phyloP scores from a whole-genome alignment of 345 rosid genomes.

The Isatis tinctoria region DNA sequence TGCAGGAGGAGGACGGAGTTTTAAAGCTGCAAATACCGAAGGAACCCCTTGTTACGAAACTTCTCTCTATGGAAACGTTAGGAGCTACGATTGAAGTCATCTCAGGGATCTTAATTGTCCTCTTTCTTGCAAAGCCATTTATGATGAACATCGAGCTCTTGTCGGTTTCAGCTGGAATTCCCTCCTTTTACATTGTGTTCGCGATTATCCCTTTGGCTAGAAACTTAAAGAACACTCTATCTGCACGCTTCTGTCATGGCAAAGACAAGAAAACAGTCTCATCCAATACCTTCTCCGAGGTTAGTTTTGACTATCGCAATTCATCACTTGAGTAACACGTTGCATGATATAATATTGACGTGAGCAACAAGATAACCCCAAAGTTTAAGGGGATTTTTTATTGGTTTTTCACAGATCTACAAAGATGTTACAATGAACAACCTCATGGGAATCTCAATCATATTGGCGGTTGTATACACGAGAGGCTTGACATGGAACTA shows the following conservation, averaged over 20 bases:
- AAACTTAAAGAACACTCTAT: not conserved
- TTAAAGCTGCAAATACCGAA: not conserved
- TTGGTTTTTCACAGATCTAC: conserved; percentile 22
- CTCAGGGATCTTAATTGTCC: not conserved
- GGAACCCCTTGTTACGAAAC: not conserved
- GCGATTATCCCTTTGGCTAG: not conserved
- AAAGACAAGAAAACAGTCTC: conserved; percentile 8
- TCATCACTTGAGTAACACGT: not conserved
- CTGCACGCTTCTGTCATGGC: not conserved
- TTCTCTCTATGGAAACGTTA: not conserved
- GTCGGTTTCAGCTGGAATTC: conserved; percentile 5
- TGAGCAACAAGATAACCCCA: not conserved
- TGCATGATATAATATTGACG: not conserved
- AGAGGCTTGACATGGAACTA: conserved; percentile 24
- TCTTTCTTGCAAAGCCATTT: conserved; percentile 23
- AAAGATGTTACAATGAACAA: conserved; percentile 24
- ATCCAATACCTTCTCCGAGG: conserved; percentile 10
- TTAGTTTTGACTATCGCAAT: not conserved
- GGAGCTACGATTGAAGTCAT: not conserved
- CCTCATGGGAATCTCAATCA: conserved; percentile 26
- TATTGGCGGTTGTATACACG: conserved; percentile 22
- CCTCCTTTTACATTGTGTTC: conserved; percentile 15
- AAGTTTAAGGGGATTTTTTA: not conserved
- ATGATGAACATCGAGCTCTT: conserved; percentile 16
- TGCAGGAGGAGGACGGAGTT: conserved; percentile 1